These are phyloP conservation scores for Thelonectria discophora DNA, from an alignment of 2,329 filamentous ascomycete species.

Conservation along the genomic window DNA sequence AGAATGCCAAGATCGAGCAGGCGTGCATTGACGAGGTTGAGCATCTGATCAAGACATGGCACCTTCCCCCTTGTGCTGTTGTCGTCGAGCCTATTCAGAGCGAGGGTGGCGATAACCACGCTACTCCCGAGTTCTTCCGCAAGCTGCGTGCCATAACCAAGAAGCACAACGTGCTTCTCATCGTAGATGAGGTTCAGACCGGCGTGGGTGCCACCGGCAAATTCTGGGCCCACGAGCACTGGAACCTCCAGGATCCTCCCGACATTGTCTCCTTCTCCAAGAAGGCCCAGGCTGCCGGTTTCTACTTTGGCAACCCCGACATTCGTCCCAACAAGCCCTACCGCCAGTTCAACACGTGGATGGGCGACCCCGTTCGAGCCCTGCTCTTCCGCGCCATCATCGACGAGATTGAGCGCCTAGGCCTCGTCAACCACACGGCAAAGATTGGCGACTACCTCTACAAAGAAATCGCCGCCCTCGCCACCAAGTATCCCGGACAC, in stretches of 20 bases:
- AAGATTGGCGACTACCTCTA: conserved; percentile 82
- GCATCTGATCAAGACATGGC: conserved; percentile 80
- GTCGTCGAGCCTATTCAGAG: conserved; percentile 92
- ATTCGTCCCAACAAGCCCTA: conserved; percentile 92
- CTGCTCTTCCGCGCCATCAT: conserved; percentile 88
- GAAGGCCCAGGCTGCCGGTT: conserved; percentile 93
- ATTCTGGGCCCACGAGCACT: conserved; percentile 98
- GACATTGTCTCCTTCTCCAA: conserved; percentile 97
- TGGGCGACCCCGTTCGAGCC: conserved; percentile 88
- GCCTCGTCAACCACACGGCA: conserved; percentile 83
- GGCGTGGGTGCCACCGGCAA: conserved; percentile 91
- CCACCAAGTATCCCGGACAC: conserved; percentile 75
- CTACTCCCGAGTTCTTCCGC: conserved; percentile 85
- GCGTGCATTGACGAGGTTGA: conserved; percentile 86
- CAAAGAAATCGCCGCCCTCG: conserved; percentile 72
- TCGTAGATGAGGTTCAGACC: conserved; percentile 94
- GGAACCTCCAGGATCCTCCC: conserved; percentile 79
- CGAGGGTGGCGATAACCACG: conserved; percentile 95
- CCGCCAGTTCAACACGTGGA: conserved; percentile 98
- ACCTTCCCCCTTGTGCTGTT: conserved; percentile 81
- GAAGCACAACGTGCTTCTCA: conserved; percentile 81
- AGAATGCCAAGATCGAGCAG: conserved; percentile 84
- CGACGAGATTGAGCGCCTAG: conserved; percentile 77
- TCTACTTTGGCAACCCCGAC: conserved; percentile 85
- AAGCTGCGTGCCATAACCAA: conserved; percentile 82